A percentile compares a stretch with the other conserved stretches of the same genome.
Evolutionary conservation across 768 basidiomycete genomes (phyloP).

Genomic region (Termitomyces titanicus): DNA sequence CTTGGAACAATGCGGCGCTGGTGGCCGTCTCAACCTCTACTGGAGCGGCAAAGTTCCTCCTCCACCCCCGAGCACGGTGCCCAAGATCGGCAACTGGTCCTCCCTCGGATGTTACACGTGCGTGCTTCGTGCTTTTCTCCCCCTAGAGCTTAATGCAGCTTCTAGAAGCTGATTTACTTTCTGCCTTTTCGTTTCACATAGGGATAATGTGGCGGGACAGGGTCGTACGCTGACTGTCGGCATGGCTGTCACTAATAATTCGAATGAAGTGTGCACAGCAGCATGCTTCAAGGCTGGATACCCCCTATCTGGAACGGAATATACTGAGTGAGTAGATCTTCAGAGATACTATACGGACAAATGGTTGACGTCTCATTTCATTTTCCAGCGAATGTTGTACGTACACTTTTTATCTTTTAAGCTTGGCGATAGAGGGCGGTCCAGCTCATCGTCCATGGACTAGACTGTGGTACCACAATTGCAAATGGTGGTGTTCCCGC

Average conservation of each 20-base stretch:
- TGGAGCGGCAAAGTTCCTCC: constrained; percentile 59
- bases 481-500: constrained; percentile 44
- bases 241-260: constrained; percentile 34
- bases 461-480: constrained; percentile 50
- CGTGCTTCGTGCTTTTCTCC: constrained; percentile 15
- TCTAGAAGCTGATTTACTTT: constrained; percentile 36
- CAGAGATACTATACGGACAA: not conserved
- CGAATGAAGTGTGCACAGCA: constrained; percentile 54
- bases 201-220: constrained; percentile 40
- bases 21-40: constrained; percentile 57
- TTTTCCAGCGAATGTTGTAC: constrained; percentile 52
- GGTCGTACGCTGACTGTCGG: constrained; percentile 39
- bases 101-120: constrained; percentile 77
- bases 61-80: constrained; percentile 46
- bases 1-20: constrained; percentile 58
- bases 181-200: constrained; percentile 26
- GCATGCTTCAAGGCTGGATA: constrained; percentile 57
- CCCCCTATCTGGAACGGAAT: constrained; percentile 36
- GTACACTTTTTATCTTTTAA: constrained; percentile 19
- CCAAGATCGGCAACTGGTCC: constrained; percentile 58
- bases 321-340: constrained; percentile 28
- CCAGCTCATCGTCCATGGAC: not conserved
- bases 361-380: constrained; percentile 22
- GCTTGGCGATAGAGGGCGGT: not conserved
- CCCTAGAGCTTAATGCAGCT: constrained; percentile 17